A percentile compares a stretch with the other conserved stretches of the same genome.
Evolutionary conservation across 805 yeast species (phyloP).

Genomic region (Kluyveromyces dobzhanskii): DNA sequence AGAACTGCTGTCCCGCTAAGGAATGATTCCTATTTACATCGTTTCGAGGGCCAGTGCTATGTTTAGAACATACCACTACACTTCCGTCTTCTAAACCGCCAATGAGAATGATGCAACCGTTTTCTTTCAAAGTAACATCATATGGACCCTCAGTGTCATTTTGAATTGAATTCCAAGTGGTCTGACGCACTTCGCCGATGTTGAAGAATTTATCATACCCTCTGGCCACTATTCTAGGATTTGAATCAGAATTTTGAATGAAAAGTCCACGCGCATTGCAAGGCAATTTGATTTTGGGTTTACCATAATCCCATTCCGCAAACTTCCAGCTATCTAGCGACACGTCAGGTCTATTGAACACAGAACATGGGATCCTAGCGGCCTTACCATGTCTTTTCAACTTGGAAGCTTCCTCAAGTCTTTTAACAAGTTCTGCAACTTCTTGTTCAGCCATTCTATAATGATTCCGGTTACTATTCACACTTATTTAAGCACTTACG

Average conservation of each 20-base stretch:
- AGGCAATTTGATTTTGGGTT: constrained; percentile 48
- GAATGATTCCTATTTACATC: constrained; percentile 64
- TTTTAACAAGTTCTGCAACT: constrained; percentile 10
- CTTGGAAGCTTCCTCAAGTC: constrained; percentile 17
- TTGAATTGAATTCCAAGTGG: constrained; percentile 43
- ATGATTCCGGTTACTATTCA: too few species aligned
- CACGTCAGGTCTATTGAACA: constrained; percentile 17
- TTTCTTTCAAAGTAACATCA: constrained; percentile 73
- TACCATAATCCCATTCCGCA: constrained; percentile 81
- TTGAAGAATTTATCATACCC: constrained; percentile 96
- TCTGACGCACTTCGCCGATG: constrained; percentile 50
- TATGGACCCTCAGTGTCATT: constrained; percentile 64
- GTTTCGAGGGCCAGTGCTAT: constrained; percentile 65
- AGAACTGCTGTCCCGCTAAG: constrained; percentile 51
- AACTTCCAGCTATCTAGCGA: constrained; percentile 63
- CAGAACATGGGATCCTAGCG: constrained; percentile 19
- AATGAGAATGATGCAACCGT: constrained; percentile 85
- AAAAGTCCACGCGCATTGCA: constrained; percentile 80
- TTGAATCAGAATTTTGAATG: constrained; percentile 31
- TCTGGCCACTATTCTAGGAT: constrained; percentile 51
- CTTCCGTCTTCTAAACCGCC: constrained; percentile 71
- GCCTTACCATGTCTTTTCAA: constrained; percentile 28
- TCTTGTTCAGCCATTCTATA: constrained; percentile 1
- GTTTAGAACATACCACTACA: constrained; percentile 82
- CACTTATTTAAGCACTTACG: too few species aligned